Evolutionary conservation across 192 early-diverging fungal genomes (phyloP).

Genomic region (Linderina pennispora): DNA sequence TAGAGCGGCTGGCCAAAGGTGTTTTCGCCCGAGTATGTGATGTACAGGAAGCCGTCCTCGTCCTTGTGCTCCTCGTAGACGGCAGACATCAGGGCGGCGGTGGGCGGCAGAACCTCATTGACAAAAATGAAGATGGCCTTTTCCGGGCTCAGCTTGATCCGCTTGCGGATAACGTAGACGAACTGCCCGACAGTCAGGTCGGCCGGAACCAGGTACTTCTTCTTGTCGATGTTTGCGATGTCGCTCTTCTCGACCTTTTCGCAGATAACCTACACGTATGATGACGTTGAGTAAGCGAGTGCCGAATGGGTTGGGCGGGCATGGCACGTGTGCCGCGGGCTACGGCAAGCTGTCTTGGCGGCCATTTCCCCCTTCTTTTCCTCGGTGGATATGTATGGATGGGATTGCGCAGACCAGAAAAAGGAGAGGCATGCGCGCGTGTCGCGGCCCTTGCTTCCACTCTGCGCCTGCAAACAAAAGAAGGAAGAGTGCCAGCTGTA

Average conservation of each 20-base stretch:
- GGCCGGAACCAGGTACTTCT: slow-evolving; percentile 96
- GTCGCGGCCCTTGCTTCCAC: too few species aligned
- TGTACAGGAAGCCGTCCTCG: slow-evolving; percentile 97
- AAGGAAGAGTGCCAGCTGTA: too few species aligned
- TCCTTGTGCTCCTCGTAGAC: slow-evolving; percentile 98
- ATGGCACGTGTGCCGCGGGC: too few species aligned
- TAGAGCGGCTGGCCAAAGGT: slow-evolving; percentile 56
- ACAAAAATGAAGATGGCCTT: slow-evolving; percentile 99
- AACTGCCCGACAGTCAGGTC: slow-evolving; percentile 97
- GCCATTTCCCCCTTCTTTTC: too few species aligned
- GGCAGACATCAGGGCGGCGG: slow-evolving; percentile 83
- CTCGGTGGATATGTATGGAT: too few species aligned
- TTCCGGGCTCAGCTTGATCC: slow-evolving; percentile 93
- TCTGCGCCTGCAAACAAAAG: too few species aligned
- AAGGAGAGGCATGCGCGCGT: too few species aligned
- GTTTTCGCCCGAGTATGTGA: slow-evolving; percentile 87
- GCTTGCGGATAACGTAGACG: slow-evolving; percentile 94
- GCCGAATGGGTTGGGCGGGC: slow-evolving; percentile 1
- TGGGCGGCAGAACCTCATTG: slow-evolving; percentile 92
- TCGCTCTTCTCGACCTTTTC: slow-evolving; percentile 98
- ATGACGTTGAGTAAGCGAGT: background rate
- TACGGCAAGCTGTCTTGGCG: too few species aligned
- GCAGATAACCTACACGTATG: slow-evolving; percentile 60
- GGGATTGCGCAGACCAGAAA: too few species aligned
- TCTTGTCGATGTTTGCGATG: slow-evolving; percentile 97